A percentile compares a stretch with the other conserved stretches of the same genome.
Evolutionary conservation across 2,329 filamentous ascomycete genomes (phyloP).

Genomic region (Colletotrichum tropicale): DNA sequence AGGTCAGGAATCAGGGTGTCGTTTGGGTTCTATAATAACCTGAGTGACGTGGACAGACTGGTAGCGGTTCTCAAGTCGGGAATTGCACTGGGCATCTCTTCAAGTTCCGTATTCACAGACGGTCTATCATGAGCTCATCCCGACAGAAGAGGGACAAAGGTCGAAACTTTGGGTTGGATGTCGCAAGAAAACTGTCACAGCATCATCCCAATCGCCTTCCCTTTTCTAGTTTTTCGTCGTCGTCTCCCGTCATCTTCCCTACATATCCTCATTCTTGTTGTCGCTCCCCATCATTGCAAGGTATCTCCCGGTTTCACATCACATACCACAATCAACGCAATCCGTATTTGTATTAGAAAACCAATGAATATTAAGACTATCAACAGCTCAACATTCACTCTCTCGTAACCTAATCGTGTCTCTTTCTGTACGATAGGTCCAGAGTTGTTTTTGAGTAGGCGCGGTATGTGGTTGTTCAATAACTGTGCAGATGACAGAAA

Average conservation of each 20-base stretch:
- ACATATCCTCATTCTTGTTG: rapidly evolving
- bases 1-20: slow-evolving; percentile 29
- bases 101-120: not conserved
- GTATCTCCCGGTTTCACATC: not conserved
- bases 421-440: rapidly evolving
- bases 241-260: not conserved
- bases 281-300: not conserved
- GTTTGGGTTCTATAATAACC: slow-evolving; percentile 29
- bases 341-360: rapidly evolving
- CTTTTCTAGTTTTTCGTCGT: not conserved
- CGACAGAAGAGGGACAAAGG: not conserved
- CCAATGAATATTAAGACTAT: rapidly evolving
- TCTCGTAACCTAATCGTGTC: rapidly evolving
- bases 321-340: not conserved
- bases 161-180: rapidly evolving
- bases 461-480: not conserved
- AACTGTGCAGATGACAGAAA: not conserved
- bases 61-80: not conserved
- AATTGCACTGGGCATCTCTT: not conserved
- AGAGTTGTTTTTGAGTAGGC: not conserved
- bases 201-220: not conserved
- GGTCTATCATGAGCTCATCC: not conserved
- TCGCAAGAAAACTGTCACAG: rapidly evolving
- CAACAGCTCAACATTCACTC: rapidly evolving
- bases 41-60: slow-evolving; percentile 25